Evolutionary conservation across 768 basidiomycete genomes (phyloP), one percentile per base, ranked within the genome.

Genomic region (Amanita jacksonii): DNA sequence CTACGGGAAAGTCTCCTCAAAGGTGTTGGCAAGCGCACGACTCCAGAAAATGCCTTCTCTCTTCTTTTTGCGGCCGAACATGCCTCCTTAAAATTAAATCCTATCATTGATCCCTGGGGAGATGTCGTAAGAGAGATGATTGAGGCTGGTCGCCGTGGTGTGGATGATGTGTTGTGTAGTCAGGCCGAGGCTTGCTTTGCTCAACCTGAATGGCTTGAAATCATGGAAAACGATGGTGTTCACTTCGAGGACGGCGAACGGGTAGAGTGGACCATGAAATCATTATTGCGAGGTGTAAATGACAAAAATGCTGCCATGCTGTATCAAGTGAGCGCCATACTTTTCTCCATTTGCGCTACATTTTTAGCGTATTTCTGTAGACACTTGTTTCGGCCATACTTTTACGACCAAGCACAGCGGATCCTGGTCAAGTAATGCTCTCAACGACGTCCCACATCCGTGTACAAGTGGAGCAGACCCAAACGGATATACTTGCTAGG

Each of bases 161-260:
- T 87, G 8, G 80, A 85, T 45, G 73, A 79, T 16, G 67, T 81
- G 12, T 53, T 92, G 12, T 74, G 74, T 31, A 60, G 56, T 20
- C 69, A 80, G 27, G 69, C 80, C 3, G 78, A 79, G 13, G 68
- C 67, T 12, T 82, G 85, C 38, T 84, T 92, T 43, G 73, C 69
- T 28, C 72, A 76, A 41, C 51, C 63, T 3, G 86, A 89, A 18
- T 90, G 91, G 78, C 61, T 75, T 12, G 79, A 79, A 16, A 67
- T 94, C 35, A 72, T 93, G 64, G 76, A 82, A 48, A 70, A 72
- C 1, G 80, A 86, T 47, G 86, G 84, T 0, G 77, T 73, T 1
- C 67, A 77, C 22, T 88, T 88, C 55, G 82, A 83, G 50, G 86
- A 90, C 54, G 69, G 64, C 1, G 91, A 97, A 51, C 65, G 81